Conservation (phyloP, 2,329 filamentous ascomycete genomes). For the Mycogone perniciosa region DNA sequence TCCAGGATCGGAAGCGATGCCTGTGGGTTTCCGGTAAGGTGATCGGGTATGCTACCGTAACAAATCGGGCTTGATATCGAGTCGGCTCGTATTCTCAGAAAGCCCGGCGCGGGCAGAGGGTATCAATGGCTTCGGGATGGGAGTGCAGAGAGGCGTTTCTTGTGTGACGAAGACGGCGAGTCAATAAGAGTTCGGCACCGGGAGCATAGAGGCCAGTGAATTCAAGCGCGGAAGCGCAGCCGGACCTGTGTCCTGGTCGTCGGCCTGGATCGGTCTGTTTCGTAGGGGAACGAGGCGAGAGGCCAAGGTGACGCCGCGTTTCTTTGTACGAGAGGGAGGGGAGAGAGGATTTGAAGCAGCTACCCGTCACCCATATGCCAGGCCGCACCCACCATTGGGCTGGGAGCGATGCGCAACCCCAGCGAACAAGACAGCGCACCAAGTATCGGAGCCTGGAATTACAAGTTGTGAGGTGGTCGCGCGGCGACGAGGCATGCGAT, state of each 20-base stretch:
- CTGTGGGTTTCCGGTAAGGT: constrained; percentile 21
- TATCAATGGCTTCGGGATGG: constrained; percentile 21
- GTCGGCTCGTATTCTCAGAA: constrained; percentile 27
- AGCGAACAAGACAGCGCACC: constrained; percentile 8
- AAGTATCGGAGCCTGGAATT: constrained; percentile 10
- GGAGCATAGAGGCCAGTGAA: constrained; percentile 17
- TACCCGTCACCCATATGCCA: constrained; percentile 19
- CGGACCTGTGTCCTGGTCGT: constrained; percentile 9
- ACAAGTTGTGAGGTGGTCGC: constrained; percentile 20
- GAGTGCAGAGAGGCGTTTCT: constrained; percentile 16
- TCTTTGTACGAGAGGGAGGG: neutral
- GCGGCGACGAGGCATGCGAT: constrained; percentile 31
- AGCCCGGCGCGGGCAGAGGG: constrained; percentile 13
- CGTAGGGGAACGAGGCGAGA: constrained; percentile 1
- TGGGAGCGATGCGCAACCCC: constrained; percentile 9
- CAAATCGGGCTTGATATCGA: constrained; percentile 21
- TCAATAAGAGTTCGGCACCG: constrained; percentile 19
- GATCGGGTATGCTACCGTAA: constrained; percentile 20
- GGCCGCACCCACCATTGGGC: constrained; percentile 13
- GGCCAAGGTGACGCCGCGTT: constrained; percentile 12
- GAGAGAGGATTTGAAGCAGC: constrained; percentile 17
- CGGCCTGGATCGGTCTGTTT: constrained; percentile 3
- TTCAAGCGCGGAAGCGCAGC: constrained; percentile 14
- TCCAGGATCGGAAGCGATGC: constrained; percentile 14
- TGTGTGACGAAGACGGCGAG: constrained; percentile 22